Base-by-base conservation (phyloP, 2,329 filamentous ascomycete species). In the Alternaria tenuissima region DNA sequence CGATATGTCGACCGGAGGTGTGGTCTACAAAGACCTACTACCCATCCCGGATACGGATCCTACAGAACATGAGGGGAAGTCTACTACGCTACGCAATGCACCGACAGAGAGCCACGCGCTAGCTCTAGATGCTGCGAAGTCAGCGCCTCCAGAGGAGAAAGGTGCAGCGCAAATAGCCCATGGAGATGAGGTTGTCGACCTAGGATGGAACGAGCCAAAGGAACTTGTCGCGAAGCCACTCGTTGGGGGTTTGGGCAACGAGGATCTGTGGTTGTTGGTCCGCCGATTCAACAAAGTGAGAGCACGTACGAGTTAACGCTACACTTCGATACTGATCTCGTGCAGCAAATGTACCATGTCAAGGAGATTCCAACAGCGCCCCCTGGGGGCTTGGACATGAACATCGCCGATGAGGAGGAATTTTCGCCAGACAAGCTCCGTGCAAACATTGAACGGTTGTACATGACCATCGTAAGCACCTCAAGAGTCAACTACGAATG, bases 351-450 rank as follows among this genome's bases (percentile, higher is more conserved):
- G 76, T 88, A 88, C 74, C 85, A 88, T 78, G 90, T 95, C 67
- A 92, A 91, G 74, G 87, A 90, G 28, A 86, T 89, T 8, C 80
- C 84, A 0, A 76, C 84, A 48, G 78, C 86, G 7, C 83, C 86
- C 1, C 84, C 90, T 1, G 91, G 90, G 6, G 87, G 88, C 14
- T 81, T 96, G 38, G 92, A 96, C 75, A 84, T 96, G 59, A 92
- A 93, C 67, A 89, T 92, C 57, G 89, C 91, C 5, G 89, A 93
- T 39, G 89, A 94, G 55, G 92, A 95, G 66, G 90, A 94, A 58
- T 95, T 95, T 75, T 92, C 90, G 0, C 92, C 92, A 0, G 92
- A 95, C 71, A 95, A 95, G 79, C 81, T 96, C 44, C 85, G 92
- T 11, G 87, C 89, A 3, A 93, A 91, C 54, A 75, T 95, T 4